A percentile compares a stretch with the other conserved stretches of the same genome.
Conservation (phyloP, 2,329 filamentous ascomycete species). For the Fusarium aywerte region DNA sequence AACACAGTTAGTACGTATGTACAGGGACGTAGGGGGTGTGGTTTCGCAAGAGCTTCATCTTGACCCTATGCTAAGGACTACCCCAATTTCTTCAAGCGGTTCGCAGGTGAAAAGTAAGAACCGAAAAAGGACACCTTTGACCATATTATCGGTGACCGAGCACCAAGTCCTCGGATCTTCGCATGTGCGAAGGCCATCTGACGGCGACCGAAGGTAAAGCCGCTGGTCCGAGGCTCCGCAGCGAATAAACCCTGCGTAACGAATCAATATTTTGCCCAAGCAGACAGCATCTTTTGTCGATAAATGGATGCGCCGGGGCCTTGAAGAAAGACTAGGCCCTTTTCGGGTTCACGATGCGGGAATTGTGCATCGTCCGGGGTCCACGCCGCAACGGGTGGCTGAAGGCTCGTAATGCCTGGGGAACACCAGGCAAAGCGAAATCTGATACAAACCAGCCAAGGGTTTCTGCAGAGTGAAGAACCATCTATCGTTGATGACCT, state of each 20-base stretch:
- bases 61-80: conserved; percentile 29
- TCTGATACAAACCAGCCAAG: conserved; percentile 21
- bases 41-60: conserved; percentile 35
- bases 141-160: conserved; percentile 44
- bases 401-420: conserved; percentile 31
- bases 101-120: conserved; percentile 19
- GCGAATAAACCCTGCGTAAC: conserved; percentile 12
- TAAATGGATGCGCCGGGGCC: conserved; percentile 34
- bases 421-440: conserved; percentile 33
- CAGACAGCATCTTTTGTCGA: conserved; percentile 37
- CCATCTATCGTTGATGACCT: not conserved
- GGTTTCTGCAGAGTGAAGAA: conserved; percentile 6
- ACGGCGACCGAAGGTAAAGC: conserved; percentile 47
- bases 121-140: conserved; percentile 13
- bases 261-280: conserved; percentile 33
- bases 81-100: conserved; percentile 33
- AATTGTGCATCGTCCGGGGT: conserved; percentile 43
- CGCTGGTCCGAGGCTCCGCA: conserved; percentile 42
- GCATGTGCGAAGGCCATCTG: conserved; percentile 38
- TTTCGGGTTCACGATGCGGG: conserved; percentile 40
- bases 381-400: conserved; percentile 37
- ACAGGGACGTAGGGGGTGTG: conserved; percentile 20
- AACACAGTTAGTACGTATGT: conserved; percentile 26
- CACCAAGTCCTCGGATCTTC: conserved; percentile 35
- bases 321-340: conserved; percentile 31